These are phyloP conservation scores for Ceratocystis papillata DNA, from an alignment of 2,329 filamentous ascomycete genomes.

Conservation along the genomic window DNA sequence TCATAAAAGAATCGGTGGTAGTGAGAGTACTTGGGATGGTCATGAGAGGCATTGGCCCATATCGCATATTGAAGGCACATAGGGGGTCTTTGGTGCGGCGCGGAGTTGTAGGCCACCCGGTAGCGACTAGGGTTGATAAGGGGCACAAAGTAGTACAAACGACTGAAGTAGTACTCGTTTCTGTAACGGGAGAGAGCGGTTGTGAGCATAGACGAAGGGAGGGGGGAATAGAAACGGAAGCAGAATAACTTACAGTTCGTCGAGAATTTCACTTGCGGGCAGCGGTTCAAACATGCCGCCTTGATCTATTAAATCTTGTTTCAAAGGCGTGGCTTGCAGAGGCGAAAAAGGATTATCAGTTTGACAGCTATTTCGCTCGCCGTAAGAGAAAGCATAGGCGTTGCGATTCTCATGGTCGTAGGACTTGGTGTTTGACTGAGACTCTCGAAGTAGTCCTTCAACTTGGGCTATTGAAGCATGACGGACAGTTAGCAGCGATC, in stretches of 20 bases:
- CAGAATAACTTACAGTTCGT: slow-evolving; percentile 56
- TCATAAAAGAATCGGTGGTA: slow-evolving; percentile 72
- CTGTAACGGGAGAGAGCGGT: slow-evolving; percentile 33
- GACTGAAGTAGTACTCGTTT: slow-evolving; percentile 64
- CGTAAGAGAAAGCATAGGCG: not conserved
- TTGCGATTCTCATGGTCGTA: slow-evolving; percentile 26
- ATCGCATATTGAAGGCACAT: slow-evolving; percentile 77
- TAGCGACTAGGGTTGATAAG: slow-evolving; percentile 71
- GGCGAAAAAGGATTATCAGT: not conserved
- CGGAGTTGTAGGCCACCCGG: slow-evolving; percentile 58
- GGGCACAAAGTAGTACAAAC: slow-evolving; percentile 59
- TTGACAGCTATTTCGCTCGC: not conserved
- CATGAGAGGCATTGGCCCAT: slow-evolving; percentile 67
- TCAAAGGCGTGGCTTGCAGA: not conserved
- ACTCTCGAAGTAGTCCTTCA: slow-evolving; percentile 64
- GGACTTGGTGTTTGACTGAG: slow-evolving; percentile 34
- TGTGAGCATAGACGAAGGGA: not conserved
- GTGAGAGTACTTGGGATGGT: slow-evolving; percentile 59
- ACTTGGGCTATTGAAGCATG: slow-evolving; percentile 53
- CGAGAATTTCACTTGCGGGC: slow-evolving; percentile 66
- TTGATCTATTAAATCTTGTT: slow-evolving; percentile 53
- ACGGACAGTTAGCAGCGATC: not conserved
- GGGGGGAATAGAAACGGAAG: not conserved
- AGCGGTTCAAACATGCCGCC: slow-evolving; percentile 75
- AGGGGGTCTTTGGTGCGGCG: slow-evolving; percentile 66